Conservation (phyloP, 2,329 filamentous ascomycete genomes). For the Akanthomyces lecanii region DNA sequence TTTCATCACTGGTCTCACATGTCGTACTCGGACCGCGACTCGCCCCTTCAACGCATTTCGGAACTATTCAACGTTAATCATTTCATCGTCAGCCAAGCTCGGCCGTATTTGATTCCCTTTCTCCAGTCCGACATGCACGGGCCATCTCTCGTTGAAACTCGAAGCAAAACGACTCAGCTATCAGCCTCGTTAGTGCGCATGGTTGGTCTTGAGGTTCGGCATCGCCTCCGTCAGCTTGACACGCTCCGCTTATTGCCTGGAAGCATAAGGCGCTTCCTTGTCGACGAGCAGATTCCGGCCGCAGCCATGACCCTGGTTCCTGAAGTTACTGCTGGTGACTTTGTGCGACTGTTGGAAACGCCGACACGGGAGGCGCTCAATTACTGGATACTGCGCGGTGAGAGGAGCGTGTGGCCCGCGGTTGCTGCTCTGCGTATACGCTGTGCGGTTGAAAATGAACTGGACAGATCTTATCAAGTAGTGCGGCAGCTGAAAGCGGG, state of each 20-base stretch:
- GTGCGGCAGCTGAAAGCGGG: conserved; percentile 61
- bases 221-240: conserved; percentile 77
- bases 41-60: conserved; percentile 64
- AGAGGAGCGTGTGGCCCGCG: conserved; percentile 87
- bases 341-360: conserved; percentile 74
- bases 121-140: conserved; percentile 76
- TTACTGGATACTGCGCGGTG: conserved; percentile 81
- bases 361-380: conserved; percentile 71
- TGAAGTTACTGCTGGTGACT: conserved; percentile 68
- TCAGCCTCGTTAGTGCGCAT: conserved; percentile 61
- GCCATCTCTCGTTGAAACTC: conserved; percentile 58
- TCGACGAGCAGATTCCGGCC: conserved; percentile 78
- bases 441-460: conserved; percentile 80
- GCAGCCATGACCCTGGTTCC: conserved; percentile 79
- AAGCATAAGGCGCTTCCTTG: conserved; percentile 67
- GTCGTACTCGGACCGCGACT: conserved; percentile 61
- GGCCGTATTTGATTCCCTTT: conserved; percentile 85
- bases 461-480: conserved; percentile 80
- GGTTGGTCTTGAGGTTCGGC: conserved; percentile 70
- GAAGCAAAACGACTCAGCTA: conserved; percentile 53
- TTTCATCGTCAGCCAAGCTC: conserved; percentile 88
- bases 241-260: conserved; percentile 68
- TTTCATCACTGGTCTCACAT: conserved; percentile 67
- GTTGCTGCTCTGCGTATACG: conserved; percentile 76
- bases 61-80: conserved; percentile 92